A percentile compares a stretch with the other conserved stretches of the same genome.
Conservation (phyloP, 1,139 yeast genomes). For the Kazachstania sp. region DNA sequence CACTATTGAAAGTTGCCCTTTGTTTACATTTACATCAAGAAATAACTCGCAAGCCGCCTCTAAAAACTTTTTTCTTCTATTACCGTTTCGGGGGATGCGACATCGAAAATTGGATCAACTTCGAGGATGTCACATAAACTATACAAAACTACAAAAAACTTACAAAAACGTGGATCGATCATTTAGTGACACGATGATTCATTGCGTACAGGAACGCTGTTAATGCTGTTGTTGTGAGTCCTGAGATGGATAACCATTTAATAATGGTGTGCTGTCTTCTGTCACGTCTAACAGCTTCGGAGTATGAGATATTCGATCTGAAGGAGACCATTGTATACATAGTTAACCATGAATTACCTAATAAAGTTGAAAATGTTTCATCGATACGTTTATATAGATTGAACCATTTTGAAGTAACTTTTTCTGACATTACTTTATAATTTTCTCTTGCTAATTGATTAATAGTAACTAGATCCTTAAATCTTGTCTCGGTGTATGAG, state of each 20-base stretch:
- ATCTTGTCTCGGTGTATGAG: slow-evolving; percentile 49
- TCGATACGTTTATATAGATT: slow-evolving; percentile 63
- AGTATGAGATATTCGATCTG: slow-evolving; percentile 71
- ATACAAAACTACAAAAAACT: no score
- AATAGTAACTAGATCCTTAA: slow-evolving; percentile 64
- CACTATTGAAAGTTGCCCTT: no score
- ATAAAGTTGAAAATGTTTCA: slow-evolving; percentile 46
- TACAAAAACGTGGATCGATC: no score
- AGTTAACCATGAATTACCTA: slow-evolving; percentile 69
- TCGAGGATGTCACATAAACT: no score
- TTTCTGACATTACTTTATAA: slow-evolving; percentile 80
- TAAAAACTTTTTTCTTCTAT: no score
- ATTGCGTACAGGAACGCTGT: no score
- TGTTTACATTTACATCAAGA: no score
- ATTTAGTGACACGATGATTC: no score
- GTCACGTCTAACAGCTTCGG: slow-evolving; percentile 55
- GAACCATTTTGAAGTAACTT: slow-evolving; percentile 60
- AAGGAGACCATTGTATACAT: slow-evolving; percentile 89
- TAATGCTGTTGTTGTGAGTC: neutral
- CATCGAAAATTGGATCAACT: no score
- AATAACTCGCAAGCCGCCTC: no score
- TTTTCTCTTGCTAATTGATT: slow-evolving; percentile 72
- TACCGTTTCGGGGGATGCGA: no score
- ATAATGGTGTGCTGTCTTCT: slow-evolving; percentile 37
- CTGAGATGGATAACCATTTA: slow-evolving; percentile 4